These are phyloP conservation scores for Coprinopsis sp. DNA, from an alignment of 768 basidiomycete species.

Conservation along the genomic window DNA sequence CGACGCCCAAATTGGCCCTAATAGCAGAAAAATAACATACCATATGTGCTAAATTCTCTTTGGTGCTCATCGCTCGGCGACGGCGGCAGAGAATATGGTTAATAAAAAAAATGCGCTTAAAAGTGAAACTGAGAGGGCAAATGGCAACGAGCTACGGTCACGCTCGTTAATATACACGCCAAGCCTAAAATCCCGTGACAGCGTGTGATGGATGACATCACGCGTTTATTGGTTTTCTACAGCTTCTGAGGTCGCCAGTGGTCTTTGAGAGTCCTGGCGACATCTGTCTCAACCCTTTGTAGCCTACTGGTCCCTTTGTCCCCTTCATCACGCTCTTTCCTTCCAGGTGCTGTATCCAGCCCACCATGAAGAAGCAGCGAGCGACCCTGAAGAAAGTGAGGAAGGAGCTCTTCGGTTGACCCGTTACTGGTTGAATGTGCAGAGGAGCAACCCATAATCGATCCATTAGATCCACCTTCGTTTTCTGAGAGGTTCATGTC, in stretches of 20 bases:
- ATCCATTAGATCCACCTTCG: too few relatives aligned
- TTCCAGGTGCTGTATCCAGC: not conserved
- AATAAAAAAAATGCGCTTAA: too few relatives aligned
- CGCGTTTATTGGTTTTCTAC: constrained; percentile 21
- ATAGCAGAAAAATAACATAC: not conserved
- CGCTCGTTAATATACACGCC: too few relatives aligned
- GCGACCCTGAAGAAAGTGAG: not conserved
- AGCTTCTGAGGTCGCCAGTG: constrained; percentile 67
- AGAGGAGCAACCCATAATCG: too few relatives aligned
- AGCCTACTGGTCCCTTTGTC: not conserved
- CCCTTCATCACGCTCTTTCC: not conserved
- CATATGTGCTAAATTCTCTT: constrained; percentile 5
- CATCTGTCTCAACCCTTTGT: constrained; percentile 51
- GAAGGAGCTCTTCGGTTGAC: constrained; percentile 8
- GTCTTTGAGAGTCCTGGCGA: constrained; percentile 47
- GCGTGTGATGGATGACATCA: not conserved
- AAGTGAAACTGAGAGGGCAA: too few relatives aligned
- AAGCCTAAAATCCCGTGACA: not conserved
- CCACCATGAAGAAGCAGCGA: constrained; percentile 8
- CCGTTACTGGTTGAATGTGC: not conserved
- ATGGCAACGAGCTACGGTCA: too few relatives aligned
- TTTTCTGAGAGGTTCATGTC: too few relatives aligned
- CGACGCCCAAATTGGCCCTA: not conserved
- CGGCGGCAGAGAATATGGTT: constrained; percentile 1
- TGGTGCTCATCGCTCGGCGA: not conserved